phyloP scores from a whole-genome alignment of 345 rosid genomes.

The Brassica cretica region DNA sequence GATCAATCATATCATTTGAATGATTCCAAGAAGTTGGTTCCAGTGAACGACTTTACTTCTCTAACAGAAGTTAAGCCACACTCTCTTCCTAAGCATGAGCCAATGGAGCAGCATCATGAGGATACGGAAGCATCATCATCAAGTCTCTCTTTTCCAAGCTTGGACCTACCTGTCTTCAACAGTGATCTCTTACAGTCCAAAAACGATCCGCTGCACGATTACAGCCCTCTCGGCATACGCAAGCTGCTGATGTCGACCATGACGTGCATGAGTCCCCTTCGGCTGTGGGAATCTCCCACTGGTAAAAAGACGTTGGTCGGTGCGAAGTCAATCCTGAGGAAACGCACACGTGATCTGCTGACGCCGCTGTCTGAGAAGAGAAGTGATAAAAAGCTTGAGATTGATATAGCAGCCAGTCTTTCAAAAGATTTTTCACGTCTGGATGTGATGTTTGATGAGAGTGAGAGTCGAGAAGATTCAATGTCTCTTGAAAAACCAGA shows the following conservation, averaged over 20 bases:
- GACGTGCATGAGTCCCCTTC: slow-evolving; percentile 85
- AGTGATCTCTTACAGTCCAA: not conserved
- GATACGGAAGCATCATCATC: slow-evolving; percentile 70
- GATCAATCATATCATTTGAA: slow-evolving; percentile 52
- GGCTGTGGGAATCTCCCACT: slow-evolving; percentile 92
- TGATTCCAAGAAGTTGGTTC: slow-evolving; percentile 66
- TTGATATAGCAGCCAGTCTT: slow-evolving; percentile 64
- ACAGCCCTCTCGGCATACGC: slow-evolving; percentile 95
- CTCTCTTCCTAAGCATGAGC: slow-evolving; percentile 46
- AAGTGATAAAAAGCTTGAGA: slow-evolving; percentile 79
- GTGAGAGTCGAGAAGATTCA: slow-evolving; percentile 34
- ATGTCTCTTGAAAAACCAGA: slow-evolving; percentile 27
- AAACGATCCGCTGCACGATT: slow-evolving; percentile 77
- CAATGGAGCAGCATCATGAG: slow-evolving; percentile 45
- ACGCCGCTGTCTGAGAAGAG: slow-evolving; percentile 92
- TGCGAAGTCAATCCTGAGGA: slow-evolving; percentile 81
- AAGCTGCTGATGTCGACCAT: slow-evolving; percentile 88
- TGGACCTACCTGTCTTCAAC: slow-evolving; percentile 81
- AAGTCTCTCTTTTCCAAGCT: slow-evolving; percentile 84
- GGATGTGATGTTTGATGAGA: slow-evolving; percentile 77
- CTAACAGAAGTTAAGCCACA: slow-evolving; percentile 42
- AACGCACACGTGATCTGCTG: slow-evolving; percentile 78
- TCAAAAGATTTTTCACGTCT: slow-evolving; percentile 77
- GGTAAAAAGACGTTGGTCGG: slow-evolving; percentile 81
- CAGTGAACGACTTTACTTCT: slow-evolving; percentile 58